Conservation (phyloP, 768 basidiomycete genomes). For the Rhizopogon rudus region DNA sequence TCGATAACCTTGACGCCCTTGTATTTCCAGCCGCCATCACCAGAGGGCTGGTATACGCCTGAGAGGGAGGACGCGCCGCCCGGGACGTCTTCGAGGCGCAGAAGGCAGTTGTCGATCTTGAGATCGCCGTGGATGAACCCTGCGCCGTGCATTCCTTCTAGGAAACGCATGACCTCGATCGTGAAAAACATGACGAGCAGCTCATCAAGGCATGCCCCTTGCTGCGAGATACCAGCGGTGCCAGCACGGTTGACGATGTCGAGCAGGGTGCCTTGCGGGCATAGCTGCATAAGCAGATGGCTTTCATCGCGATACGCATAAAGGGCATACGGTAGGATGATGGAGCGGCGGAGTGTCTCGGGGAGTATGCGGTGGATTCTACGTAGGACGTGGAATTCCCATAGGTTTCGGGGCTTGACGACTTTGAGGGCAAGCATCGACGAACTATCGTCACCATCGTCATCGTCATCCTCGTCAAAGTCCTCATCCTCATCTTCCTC, state of each 20-base stretch:
- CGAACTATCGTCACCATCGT: conserved; percentile 48
- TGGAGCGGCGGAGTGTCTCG: conserved; percentile 50
- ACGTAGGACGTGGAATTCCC: conserved; percentile 89
- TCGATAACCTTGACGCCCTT: conserved; percentile 95
- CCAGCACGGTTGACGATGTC: conserved; percentile 86
- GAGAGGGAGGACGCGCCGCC: conserved; percentile 69
- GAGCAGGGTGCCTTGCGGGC: conserved; percentile 88
- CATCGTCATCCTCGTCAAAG: conserved; percentile 43
- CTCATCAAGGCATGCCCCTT: conserved; percentile 84
- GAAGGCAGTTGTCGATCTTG: conserved; percentile 98
- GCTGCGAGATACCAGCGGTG: conserved; percentile 70
- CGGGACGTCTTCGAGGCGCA: conserved; percentile 82
- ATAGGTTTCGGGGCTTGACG: conserved; percentile 81
- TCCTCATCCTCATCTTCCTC: conserved; percentile 39
- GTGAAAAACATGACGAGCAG: conserved; percentile 93
- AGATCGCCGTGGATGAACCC: conserved; percentile 98
- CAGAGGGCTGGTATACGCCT: conserved; percentile 68
- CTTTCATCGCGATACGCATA: conserved; percentile 89
- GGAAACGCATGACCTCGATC: conserved; percentile 76
- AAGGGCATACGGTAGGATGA: conserved; percentile 73
- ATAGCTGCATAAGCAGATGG: conserved; percentile 82
- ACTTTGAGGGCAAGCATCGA: conserved; percentile 84
- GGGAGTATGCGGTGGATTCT: conserved; percentile 71
- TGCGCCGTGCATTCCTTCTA: conserved; percentile 75
- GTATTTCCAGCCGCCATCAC: conserved; percentile 77